Percentiles rank a stretch among this genome's conserved stretches.
These are phyloP conservation scores for Vaccinium macrocarpon DNA, from an alignment of 148 eudicot species.

Conservation along the genomic window DNA sequence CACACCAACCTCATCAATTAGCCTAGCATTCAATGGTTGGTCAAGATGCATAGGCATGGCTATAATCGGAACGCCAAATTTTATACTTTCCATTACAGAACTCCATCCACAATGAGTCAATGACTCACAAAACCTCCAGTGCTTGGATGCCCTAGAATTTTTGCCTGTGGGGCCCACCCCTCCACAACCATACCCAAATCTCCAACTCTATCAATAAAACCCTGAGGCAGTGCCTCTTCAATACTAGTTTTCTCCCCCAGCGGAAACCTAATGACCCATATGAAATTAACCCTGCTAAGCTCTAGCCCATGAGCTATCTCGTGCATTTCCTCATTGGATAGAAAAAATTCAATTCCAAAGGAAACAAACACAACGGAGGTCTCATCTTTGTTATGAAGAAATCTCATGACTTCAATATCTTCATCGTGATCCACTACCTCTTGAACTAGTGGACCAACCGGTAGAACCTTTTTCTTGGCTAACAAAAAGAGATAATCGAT, in stretches of 20 bases:
- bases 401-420: conserved; percentile 16
- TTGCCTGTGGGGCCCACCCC: conserved; percentile 35
- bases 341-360: conserved; percentile 30
- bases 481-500: conserved; percentile 15
- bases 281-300: conserved; percentile 23
- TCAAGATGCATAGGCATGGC: conserved; percentile 30
- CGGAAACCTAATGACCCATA: conserved; percentile 31
- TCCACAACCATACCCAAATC: conserved; percentile 24
- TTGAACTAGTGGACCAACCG: conserved; percentile 30
- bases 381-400: conserved; percentile 22
- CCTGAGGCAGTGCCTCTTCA: conserved; percentile 26
- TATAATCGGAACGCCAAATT: conserved; percentile 26
- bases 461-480: conserved; percentile 13
- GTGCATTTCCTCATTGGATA: conserved; percentile 21
- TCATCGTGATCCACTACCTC: neutral
- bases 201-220: conserved; percentile 21
- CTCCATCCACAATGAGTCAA: conserved; percentile 43
- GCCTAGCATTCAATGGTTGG: conserved; percentile 30
- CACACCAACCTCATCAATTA: conserved; percentile 27
- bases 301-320: conserved; percentile 33
- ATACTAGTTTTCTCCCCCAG: conserved; percentile 11
- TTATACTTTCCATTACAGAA: conserved; percentile 27
- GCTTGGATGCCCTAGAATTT: conserved; percentile 23
- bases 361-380: conserved; percentile 26
- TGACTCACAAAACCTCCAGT: conserved; percentile 37